Base-by-base conservation (phyloP, 495 filamentous ascomycete species). In the Neurospora africana region DNA sequence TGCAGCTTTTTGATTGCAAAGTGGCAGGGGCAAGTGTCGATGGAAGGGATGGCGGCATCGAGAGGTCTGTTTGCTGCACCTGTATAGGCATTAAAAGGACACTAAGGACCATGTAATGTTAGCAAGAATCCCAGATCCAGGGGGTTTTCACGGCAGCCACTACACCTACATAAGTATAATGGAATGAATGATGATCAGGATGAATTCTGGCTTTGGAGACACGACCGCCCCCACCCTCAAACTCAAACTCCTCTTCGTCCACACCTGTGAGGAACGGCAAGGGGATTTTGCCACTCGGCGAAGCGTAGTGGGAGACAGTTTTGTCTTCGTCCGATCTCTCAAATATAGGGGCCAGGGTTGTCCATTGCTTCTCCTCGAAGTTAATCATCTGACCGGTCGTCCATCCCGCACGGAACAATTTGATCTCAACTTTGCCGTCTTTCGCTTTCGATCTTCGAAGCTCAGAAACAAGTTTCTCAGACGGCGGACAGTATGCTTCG, bases 331-430 rank as follows among this genome's bases (percentile, higher is more conserved):
- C 40, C 38, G 47, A 17, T 10, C 27, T 41, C 1, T 69, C 33
- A 36, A 75, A 77, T 23, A 72, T 74, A 9, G 75, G 75, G 1
- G 74, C 40, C 2, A 77, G 43, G 0, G 58, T 72, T 3, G 47
- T 67, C 74, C 74, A 77, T 70, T 77, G 75, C 33, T 39, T 70
- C 19, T 71, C 35, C n/a, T 72, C 71, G 36, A 75, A 77, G 23
- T 58, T 72, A 3, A 37, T 37, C 7, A 75, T 38, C 37, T 38
- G 9, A 10, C 37, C 9, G 8, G 37, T 38, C 36, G 36, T 38
- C 72, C 39, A 40, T 40, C 39, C 39, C 0, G 13, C 39, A 17
- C 39, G 11, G 39, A 40, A 39, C 10, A 11, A 13, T 39, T 39
- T 15, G 10, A 39, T 15, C 3, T 15, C 9, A 9, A 39, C 38